A percentile compares a stretch with the other conserved stretches of the same genome.
Conservation (phyloP, 2,329 filamentous ascomycete species). For the Sclerotinia spermophila region DNA sequence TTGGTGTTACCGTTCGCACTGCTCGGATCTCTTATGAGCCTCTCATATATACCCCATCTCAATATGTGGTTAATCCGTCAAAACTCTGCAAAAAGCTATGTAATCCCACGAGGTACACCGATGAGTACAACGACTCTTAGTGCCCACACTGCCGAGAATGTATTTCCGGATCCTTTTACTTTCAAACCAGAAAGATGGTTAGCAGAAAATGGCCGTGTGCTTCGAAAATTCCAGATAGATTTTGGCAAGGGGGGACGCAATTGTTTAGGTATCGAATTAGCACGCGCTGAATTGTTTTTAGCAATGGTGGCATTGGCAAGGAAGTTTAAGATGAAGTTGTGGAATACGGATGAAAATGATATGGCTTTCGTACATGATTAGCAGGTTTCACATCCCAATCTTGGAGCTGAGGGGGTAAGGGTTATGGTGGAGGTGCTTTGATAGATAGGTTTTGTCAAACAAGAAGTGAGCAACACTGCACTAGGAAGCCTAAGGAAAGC, state of each 20-base stretch:
- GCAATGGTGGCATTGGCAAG: constrained; percentile 14
- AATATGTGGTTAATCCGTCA: not conserved
- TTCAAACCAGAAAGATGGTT: constrained; percentile 42
- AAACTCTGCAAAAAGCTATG: constrained; percentile 19
- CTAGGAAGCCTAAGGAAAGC: not conserved
- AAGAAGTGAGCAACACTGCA: too few relatives aligned
- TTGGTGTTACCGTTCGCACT: constrained; percentile 34
- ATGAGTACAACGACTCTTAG: constrained; percentile 22
- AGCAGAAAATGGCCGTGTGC: constrained; percentile 28
- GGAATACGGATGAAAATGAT: constrained; percentile 19
- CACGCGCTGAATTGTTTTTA: constrained; percentile 23
- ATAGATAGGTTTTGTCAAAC: not conserved
- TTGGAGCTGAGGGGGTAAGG: not conserved
- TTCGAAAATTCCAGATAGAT: constrained; percentile 38
- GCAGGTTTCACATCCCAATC: constrained; percentile 1
- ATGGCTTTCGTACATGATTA: constrained; percentile 20
- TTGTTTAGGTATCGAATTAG: constrained; percentile 39
- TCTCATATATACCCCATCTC: constrained; percentile 18
- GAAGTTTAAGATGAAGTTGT: constrained; percentile 21
- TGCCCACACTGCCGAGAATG: constrained; percentile 34
- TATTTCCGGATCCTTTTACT: constrained; percentile 32
- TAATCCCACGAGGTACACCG: constrained; percentile 26
- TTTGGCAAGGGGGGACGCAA: constrained; percentile 42
- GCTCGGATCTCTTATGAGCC: constrained; percentile 29
- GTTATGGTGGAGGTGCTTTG: not conserved